phyloP scores from a whole-genome alignment of 116 monocot species.

The Zostera marina region DNA sequence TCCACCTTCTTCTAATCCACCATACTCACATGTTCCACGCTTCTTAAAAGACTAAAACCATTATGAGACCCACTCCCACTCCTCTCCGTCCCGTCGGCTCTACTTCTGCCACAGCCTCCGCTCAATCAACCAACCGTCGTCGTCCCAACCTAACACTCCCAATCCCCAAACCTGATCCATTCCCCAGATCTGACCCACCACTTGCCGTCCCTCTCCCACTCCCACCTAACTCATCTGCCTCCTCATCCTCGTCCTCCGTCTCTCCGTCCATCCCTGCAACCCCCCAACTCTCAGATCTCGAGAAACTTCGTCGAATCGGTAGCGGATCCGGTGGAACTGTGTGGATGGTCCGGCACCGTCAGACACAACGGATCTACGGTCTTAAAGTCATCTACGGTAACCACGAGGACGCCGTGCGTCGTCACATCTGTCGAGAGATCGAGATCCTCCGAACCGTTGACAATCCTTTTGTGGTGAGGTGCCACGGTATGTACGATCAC shows the following conservation, averaged over 20 bases:
- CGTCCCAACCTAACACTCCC: too few species aligned
- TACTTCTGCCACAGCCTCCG: too few species aligned
- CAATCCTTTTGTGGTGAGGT: constrained; percentile 18
- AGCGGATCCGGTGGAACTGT: constrained; percentile 25
- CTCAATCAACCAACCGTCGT: too few species aligned
- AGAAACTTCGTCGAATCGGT: constrained; percentile 16
- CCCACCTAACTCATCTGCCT: neutral
- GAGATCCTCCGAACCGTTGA: constrained; percentile 18
- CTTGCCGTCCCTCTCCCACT: neutral
- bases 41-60: too few species aligned
- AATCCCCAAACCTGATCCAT: too few species aligned
- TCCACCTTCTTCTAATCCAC: too few species aligned
- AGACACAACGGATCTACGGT: constrained; percentile 15
- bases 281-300: constrained; percentile 1
- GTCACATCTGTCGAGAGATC: constrained; percentile 22
- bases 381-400: constrained; percentile 27
- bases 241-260: neutral
- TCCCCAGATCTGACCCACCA: neutral
- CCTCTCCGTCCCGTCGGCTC: too few species aligned
- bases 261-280: neutral
- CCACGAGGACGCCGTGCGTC: constrained; percentile 11
- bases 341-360: constrained; percentile 26
- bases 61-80: too few species aligned
- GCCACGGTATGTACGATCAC: constrained; percentile 22
- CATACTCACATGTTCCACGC: too few species aligned